Evolutionary conservation across 2,329 filamentous ascomycete genomes (phyloP).

Genomic region (Claviceps sp.): DNA sequence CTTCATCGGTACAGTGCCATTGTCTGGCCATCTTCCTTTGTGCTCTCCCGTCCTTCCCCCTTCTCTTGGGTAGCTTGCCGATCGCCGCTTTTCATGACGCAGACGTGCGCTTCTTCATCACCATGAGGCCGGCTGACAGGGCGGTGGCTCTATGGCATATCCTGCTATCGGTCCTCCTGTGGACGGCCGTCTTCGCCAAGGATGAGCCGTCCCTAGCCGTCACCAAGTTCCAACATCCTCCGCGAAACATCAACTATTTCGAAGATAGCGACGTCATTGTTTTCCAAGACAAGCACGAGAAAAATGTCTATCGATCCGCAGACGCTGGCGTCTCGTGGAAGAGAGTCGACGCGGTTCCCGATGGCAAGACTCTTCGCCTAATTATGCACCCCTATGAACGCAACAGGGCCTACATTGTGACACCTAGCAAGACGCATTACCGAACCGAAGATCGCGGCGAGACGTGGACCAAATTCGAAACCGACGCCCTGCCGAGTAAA

Average conservation of each 20-base stretch:
- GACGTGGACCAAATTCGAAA: constrained; percentile 64
- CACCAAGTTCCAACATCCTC: constrained; percentile 52
- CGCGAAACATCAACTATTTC: constrained; percentile 72
- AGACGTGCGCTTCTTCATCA: constrained; percentile 22
- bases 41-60: not conserved
- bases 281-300: constrained; percentile 51
- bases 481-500: constrained; percentile 41
- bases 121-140: constrained; percentile 41
- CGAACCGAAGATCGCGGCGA: constrained; percentile 72
- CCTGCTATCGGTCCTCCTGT: constrained; percentile 36
- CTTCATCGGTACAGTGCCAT: not conserved
- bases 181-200: constrained; percentile 35
- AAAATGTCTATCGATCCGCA: constrained; percentile 60
- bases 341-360: constrained; percentile 47
- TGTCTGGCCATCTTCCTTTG: not conserved
- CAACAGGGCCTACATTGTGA: constrained; percentile 68
- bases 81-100: constrained; percentile 27
- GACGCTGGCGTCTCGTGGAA: constrained; percentile 74
- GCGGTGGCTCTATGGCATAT: constrained; percentile 33
- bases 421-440: constrained; percentile 58
- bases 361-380: constrained; percentile 49
- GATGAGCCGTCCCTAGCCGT: constrained; percentile 52
- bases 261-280: constrained; percentile 75
- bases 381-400: constrained; percentile 67
- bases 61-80: not conserved